Base-by-base conservation (phyloP, 768 basidiomycete species). In the Kwoniella newhampshirensis region DNA sequence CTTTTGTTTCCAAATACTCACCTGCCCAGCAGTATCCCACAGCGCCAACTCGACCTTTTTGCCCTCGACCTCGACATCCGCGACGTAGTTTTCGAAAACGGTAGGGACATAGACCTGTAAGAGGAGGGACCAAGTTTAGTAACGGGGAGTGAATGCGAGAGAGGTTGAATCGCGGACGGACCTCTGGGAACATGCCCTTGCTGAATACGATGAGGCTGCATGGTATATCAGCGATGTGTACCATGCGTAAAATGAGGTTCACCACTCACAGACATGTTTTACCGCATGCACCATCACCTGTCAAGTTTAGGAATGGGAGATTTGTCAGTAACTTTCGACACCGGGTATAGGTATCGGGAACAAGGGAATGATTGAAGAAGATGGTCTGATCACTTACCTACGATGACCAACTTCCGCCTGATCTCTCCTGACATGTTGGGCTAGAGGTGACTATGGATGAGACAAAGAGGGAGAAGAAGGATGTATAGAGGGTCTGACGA, bases 31-130 rank as follows among this genome's bases (percentile, higher is more conserved):
- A 50, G 96, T 98, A 93, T 98, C 96, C 96, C 96, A 98, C 70
- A 99, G 81, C 26, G 96, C 94, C 71, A 99, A 83, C 79, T 99
- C 96, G 69, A 98, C 93, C 75, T 93, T 90, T 81, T 94, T 98
- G 67, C 90, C 90, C 73, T 98, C 94, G 60, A 98, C 93, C 78
- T 97, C 91, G 47, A 98, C 92, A 77, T 98, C 93, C 67, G 94
- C 94, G 54, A 96, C 94, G 78, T 97, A 96, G 85, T 97, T 97
- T 83, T 99, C 96, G 69, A 98, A 99, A 49, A 99, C 96, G 57
- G 96, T 99, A 47, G 96, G 96, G 62, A 98, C 92, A 76, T 98
- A 98, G 69, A 98, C 96, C 94, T 98, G 66, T 39, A 25, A 27
- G 35, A 18, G n/a, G 55, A 20, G 40, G 53, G 20, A 21, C 32